Base-by-base conservation (phyloP, 202 grass and related monocot species). In the Setaria italica region DNA sequence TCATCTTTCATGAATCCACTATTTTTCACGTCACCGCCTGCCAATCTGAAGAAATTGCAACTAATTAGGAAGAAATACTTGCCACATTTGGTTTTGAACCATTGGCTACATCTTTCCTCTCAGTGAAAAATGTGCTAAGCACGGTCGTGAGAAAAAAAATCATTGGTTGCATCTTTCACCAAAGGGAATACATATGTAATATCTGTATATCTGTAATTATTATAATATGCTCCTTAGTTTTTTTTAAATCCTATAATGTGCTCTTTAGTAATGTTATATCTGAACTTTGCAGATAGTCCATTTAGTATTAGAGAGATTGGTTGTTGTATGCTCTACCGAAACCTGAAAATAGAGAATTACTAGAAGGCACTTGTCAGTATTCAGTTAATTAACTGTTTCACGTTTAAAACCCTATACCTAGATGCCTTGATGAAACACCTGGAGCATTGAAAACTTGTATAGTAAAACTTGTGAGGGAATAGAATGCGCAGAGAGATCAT, bases 21-120 rank as follows among this genome's bases (percentile, higher is more conserved):
- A 12, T 48, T 35, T 78, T 34, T 86, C 6, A 2, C 86, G 2
- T 85, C 82, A 9, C 82, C 39, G 4, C 39, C 82, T 56, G 83
- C 81, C 79, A 92, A 86, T 79, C 90, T 89, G 53, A 79, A 82
- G 13, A 69, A 69, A 74, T 67, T 60, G 55, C 82, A 35, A 51
- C 41, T n/a, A 1, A 51, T 50, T 33, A 2, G 0, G 20, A 60
- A 14, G 0, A 16, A 80, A 74, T 57, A 37, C 25, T 33, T 6
- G 12, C 0, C 37, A 72, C 29, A 21, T 58, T 15, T 21, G 25
- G 7, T 25, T 80, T 11, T 48, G n/a, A 6, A 79, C 13, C 43
- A 57, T 12, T 29, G 5, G 9, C 0, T 58, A 9, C 56, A 50
- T 50, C 5, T 1, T 35, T 41, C 4, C 39, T 41, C 39, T 41